Evolutionary conservation across 2,329 filamentous ascomycete genomes (phyloP).

Genomic region (Keithomyces neogunnii): DNA sequence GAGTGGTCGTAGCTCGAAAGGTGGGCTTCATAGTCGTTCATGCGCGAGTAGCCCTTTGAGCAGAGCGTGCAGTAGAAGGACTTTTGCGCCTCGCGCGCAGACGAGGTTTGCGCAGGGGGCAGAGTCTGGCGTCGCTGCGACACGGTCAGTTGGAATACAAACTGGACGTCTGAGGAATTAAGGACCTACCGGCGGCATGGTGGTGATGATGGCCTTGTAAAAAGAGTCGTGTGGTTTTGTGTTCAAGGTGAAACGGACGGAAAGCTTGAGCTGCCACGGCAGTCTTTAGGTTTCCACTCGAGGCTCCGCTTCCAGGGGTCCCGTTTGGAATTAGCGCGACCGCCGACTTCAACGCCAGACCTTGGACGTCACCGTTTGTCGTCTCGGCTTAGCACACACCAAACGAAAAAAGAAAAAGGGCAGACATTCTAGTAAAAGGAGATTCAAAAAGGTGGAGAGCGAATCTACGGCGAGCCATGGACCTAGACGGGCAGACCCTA

Average conservation of each 20-base stretch:
- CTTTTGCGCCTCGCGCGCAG: conserved; percentile 67
- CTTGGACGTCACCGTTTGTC: background rate
- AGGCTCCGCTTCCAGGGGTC: background rate
- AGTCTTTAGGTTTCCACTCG: background rate
- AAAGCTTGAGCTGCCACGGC: background rate
- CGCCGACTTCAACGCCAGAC: background rate
- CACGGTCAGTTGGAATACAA: conserved; percentile 21
- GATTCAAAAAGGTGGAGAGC: too few species aligned
- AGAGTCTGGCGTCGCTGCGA: conserved; percentile 48
- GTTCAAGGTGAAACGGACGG: background rate
- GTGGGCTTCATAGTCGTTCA: conserved; percentile 94
- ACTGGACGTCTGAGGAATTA: conserved; percentile 34
- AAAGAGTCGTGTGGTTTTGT: background rate
- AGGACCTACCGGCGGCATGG: conserved; percentile 47
- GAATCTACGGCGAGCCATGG: conserved; percentile 6
- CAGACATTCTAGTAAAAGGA: too few species aligned
- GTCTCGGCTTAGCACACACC: background rate
- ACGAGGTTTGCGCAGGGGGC: conserved; percentile 48
- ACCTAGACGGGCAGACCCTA: conserved; percentile 4
- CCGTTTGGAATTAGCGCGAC: background rate
- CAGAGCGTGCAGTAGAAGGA: conserved; percentile 83
- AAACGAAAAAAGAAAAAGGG: background rate
- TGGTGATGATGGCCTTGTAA: conserved; percentile 9
- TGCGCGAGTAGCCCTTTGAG: conserved; percentile 87
- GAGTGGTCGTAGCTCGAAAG: conserved; percentile 92